Evolutionary conservation across 202 grass and related monocot genomes (phyloP).

Genomic region (Panicum hallii): DNA sequence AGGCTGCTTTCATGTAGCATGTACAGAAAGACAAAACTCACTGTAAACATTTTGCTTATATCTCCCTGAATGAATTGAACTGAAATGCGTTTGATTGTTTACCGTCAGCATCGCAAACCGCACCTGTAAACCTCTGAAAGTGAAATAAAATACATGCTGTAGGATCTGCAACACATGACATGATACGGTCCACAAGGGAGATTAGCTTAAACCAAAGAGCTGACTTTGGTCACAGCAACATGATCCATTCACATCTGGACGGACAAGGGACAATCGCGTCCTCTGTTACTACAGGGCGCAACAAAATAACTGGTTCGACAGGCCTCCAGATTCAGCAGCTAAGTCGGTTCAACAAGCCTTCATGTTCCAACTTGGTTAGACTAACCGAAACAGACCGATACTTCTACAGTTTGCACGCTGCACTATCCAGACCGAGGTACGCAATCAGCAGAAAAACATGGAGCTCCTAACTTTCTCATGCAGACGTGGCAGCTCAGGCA

Average conservation of each 20-base stretch:
- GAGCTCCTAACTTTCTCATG: slow-evolving; percentile 64
- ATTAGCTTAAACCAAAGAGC: background rate
- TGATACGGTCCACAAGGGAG: background rate
- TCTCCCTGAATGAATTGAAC: background rate
- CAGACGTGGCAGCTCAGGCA: slow-evolving; percentile 58
- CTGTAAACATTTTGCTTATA: background rate
- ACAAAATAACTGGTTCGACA: background rate
- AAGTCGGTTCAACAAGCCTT: background rate
- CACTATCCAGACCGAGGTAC: background rate
- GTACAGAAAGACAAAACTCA: background rate
- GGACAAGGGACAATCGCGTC: background rate
- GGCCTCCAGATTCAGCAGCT: background rate
- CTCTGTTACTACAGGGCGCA: background rate
- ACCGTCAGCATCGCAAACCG: background rate
- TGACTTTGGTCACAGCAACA: background rate
- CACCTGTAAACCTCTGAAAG: background rate
- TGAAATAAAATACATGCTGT: background rate
- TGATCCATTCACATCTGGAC: background rate
- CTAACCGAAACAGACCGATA: background rate
- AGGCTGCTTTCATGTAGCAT: background rate
- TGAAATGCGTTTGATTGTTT: background rate
- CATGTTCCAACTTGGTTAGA: background rate
- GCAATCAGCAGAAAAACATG: slow-evolving; percentile 71
- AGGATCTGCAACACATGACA: background rate
- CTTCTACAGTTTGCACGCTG: background rate